These are phyloP conservation scores for Lavandula angustifolia DNA, from an alignment of 257 asterid species.

Conservation along the genomic window DNA sequence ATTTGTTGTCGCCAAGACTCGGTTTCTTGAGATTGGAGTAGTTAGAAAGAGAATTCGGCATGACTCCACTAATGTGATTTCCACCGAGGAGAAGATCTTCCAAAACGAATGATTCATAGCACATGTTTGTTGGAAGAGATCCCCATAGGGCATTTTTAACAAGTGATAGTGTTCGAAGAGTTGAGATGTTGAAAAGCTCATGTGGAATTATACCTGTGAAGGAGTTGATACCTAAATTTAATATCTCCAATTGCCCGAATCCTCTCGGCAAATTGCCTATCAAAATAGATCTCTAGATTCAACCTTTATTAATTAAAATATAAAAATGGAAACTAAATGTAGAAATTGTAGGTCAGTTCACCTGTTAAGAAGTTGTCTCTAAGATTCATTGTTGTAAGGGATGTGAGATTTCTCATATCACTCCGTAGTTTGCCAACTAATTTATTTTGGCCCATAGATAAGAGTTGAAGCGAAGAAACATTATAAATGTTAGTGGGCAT, in stretches of 20 bases:
- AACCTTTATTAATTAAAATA: background rate
- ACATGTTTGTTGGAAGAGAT: constrained; percentile 21
- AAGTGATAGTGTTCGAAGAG: constrained; percentile 2
- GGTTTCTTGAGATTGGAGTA: background rate
- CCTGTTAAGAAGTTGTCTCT: background rate
- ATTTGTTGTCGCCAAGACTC: background rate
- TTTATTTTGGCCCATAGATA: background rate
- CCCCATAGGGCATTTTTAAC: constrained; percentile 12
- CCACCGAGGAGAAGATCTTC: background rate
- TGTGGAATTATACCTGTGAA: constrained; percentile 36
- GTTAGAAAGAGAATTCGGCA: constrained; percentile 22
- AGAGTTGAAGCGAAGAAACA: constrained; percentile 17
- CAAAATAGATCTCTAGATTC: background rate
- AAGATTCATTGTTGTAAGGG: background rate
- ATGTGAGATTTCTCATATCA: constrained; percentile 26
- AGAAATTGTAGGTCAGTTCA: too few species aligned
- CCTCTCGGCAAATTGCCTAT: constrained; percentile 41
- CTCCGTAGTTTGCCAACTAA: constrained; percentile 19
- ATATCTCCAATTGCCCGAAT: constrained; percentile 29
- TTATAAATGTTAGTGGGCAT: constrained; percentile 23
- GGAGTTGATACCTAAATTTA: background rate
- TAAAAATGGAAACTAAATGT: background rate
- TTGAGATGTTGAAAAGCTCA: constrained; percentile 35
- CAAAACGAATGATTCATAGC: background rate
- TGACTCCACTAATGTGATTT: constrained; percentile 17